Evolutionary conservation across 352 stramenopile genomes (phyloP).

Genomic region (Lagenidium giganteum): DNA sequence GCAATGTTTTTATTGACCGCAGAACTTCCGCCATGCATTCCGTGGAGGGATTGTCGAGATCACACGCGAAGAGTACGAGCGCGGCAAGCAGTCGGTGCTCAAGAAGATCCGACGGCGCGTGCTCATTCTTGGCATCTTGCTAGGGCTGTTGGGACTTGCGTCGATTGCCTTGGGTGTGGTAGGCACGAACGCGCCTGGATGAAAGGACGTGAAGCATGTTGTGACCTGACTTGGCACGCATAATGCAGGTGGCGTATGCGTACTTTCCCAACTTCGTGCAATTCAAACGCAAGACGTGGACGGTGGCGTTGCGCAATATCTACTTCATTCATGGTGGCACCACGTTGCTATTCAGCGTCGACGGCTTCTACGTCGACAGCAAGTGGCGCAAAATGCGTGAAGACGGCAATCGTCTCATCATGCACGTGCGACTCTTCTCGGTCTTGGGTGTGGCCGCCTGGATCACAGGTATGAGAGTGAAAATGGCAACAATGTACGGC

Average conservation of each 20-base stretch:
- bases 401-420: conserved; percentile 59
- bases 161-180: conserved; percentile 49
- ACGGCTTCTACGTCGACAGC: conserved; percentile 68
- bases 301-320: conserved; percentile 41
- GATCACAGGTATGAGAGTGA: conserved; percentile 1
- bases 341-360: conserved; percentile 41
- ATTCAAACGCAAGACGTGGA: conserved; percentile 25
- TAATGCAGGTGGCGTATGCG: conserved; percentile 40
- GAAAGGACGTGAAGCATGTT: too few species aligned
- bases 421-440: conserved; percentile 67
- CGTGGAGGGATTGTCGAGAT: conserved; percentile 67
- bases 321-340: conserved; percentile 62
- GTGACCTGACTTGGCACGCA: too few species aligned
- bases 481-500: neutral
- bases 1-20: too few species aligned
- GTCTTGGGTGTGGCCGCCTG: conserved; percentile 44
- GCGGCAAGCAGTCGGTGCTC: conserved; percentile 66
- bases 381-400: conserved; percentile 49
- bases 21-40: conserved; percentile 72
- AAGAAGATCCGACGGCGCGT: conserved; percentile 69
- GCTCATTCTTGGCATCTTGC: conserved; percentile 48
- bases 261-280: conserved; percentile 44
- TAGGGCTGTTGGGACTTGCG: conserved; percentile 35
- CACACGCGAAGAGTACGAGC: conserved; percentile 62
- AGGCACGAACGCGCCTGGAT: too few species aligned